A percentile compares a stretch with the other conserved stretches of the same genome.
phyloP scores from a whole-genome alignment of 768 basidiomycete genomes.

The Podaxis sp. region DNA sequence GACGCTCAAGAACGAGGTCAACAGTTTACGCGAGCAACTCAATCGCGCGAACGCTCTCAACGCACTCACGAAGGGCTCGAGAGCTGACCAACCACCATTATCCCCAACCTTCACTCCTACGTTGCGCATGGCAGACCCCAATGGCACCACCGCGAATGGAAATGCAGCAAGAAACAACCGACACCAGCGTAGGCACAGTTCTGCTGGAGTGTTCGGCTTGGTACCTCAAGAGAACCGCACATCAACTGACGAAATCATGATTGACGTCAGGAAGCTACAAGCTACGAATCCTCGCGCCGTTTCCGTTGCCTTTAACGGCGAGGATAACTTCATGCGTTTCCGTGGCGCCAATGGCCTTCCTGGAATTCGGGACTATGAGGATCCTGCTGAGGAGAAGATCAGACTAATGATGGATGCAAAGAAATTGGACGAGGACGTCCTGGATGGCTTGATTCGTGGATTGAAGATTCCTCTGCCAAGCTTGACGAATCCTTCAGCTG shows the following conservation, averaged over 20 bases:
- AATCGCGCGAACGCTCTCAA: slow-evolving; percentile 95
- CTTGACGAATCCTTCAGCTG: slow-evolving; percentile 85
- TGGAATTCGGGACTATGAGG: slow-evolving; percentile 77
- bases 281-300: slow-evolving; percentile 78
- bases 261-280: slow-evolving; percentile 70
- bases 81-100: slow-evolving; percentile 68
- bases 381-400: slow-evolving; percentile 94
- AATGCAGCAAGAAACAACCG: slow-evolving; percentile 34
- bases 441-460: slow-evolving; percentile 86
- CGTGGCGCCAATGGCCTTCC: slow-evolving; percentile 60
- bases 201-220: slow-evolving; percentile 74
- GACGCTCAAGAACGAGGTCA: slow-evolving; percentile 90
- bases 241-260: slow-evolving; percentile 77
- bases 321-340: slow-evolving; percentile 69
- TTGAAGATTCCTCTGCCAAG: slow-evolving; percentile 93
- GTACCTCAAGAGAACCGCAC: slow-evolving; percentile 63
- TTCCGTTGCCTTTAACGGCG: slow-evolving; percentile 85
- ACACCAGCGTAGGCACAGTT: slow-evolving; percentile 85
- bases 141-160: slow-evolving; percentile 41
- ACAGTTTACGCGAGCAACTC: slow-evolving; percentile 90
- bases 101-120: slow-evolving; percentile 88
- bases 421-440: slow-evolving; percentile 89
- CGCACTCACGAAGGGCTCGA: slow-evolving; percentile 72
- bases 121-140: slow-evolving; percentile 54
- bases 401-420: slow-evolving; percentile 88